Base-by-base conservation (phyloP, 331 rosid species). In the Prunus yedoensis region DNA sequence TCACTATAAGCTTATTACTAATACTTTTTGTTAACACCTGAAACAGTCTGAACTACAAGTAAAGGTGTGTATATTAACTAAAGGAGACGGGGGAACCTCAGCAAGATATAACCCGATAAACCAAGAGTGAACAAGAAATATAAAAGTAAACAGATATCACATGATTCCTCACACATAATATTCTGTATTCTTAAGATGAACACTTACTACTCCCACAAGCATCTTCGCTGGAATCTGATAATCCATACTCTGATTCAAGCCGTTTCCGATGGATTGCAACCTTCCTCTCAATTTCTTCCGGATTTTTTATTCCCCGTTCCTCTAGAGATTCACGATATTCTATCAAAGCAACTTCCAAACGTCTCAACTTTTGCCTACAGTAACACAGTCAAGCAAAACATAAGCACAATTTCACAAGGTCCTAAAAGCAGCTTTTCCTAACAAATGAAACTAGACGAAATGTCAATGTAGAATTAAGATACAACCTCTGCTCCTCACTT, bases 301-400 rank as follows among this genome's bases (percentile, higher is more conserved):
- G 81, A 83, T 74, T 90, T 82, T 85, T 92, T 12, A 91, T 85
- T 70, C 97, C 99, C 74, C 80, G 86, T 60, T 95, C 99, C 82
- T 95, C 99, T 28, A 92, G 96, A 58, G 96, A 90, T 79, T 95
- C 99, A 15, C 96, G 96, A 83, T 92, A 95, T 87, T 90, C 99
- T 74, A 95, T 92, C 81, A 95, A 83, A 83, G 94, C 91, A 72
- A 86, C 99, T 86, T 95, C 99, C 74, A 95, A 86, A 65, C 91
- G 96, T 85, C 99, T 89, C 74, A 92, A 74, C 88, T 92, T 95
- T 85, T 95, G 93, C 77, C 99, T 95, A 66, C 65, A 68, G 30
- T 28, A 50, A 32, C 41, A 77, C 41, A 77, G 41, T 62, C 11
- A 20, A 49, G 63, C 27, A 61, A 59, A 67, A 47, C 28, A 30